Conservation (phyloP, 371 early-diverging fungal species). For the Basidiobolus heterosporus region DNA sequence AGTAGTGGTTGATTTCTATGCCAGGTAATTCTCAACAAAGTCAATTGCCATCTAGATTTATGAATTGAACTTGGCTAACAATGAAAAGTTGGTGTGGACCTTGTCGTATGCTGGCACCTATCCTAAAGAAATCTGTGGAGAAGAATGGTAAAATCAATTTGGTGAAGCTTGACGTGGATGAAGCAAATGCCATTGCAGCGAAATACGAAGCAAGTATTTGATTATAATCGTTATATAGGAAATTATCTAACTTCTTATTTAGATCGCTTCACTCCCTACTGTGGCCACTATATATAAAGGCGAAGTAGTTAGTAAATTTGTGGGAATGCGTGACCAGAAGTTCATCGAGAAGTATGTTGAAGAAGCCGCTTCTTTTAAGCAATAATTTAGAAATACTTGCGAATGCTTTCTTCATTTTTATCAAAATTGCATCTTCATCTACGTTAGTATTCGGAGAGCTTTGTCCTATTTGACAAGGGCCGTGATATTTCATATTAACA, state of each 20-base stretch:
- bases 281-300: constrained; percentile 49
- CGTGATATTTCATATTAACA: no score
- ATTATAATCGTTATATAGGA: neutral
- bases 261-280: constrained; percentile 59
- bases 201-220: constrained; percentile 27
- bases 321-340: constrained; percentile 36
- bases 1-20: constrained; percentile 63
- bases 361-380: constrained; percentile 6
- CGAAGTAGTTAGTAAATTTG: constrained; percentile 38
- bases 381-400: no score
- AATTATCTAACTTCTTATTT: neutral
- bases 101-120: constrained; percentile 50
- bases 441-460: no score
- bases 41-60: no score
- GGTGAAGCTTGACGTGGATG: constrained; percentile 58
- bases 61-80: neutral
- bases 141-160: constrained; percentile 42
- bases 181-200: constrained; percentile 27
- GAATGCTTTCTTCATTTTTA: no score
- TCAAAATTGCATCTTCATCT: no score
- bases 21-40: constrained; percentile 23
- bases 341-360: constrained; percentile 35
- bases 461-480: no score
- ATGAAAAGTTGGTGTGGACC: constrained; percentile 61
- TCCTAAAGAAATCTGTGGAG: constrained; percentile 37